A percentile compares a stretch with the other conserved stretches of the same genome.
phyloP scores from a whole-genome alignment of 495 filamentous ascomycete species.

The Lasiosphaeris hirsuta region DNA sequence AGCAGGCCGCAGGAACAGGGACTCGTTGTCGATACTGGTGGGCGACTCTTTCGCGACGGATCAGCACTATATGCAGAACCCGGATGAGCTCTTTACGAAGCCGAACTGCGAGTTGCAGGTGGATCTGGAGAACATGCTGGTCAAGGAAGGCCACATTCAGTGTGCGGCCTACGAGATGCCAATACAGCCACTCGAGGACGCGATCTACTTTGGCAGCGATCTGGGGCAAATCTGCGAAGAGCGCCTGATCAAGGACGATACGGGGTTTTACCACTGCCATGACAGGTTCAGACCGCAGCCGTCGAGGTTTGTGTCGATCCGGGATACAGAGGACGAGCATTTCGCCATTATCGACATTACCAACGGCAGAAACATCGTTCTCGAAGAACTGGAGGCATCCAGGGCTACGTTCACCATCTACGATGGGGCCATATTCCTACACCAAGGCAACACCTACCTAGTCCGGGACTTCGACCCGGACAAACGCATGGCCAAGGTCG shows the following conservation, averaged over 20 bases:
- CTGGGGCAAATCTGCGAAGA: slow-evolving; percentile 70
- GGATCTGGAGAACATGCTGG: slow-evolving; percentile 85
- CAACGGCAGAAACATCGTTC: slow-evolving; percentile 72
- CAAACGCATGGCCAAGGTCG: slow-evolving; percentile 63
- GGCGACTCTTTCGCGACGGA: slow-evolving; percentile 92
- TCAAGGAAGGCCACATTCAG: slow-evolving; percentile 90
- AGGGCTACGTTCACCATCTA: slow-evolving; percentile 95
- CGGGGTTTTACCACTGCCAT: slow-evolving; percentile 87
- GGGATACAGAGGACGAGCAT: slow-evolving; percentile 88
- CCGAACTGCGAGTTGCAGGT: slow-evolving; percentile 87
- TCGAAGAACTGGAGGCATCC: slow-evolving; percentile 95
- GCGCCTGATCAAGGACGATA: slow-evolving; percentile 66
- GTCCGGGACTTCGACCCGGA: slow-evolving; percentile 85
- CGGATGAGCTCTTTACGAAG: slow-evolving; percentile 91
- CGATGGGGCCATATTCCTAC: slow-evolving; percentile 95
- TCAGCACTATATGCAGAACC: slow-evolving; percentile 96
- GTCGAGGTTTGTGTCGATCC: slow-evolving; percentile 78
- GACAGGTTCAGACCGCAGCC: slow-evolving; percentile 84
- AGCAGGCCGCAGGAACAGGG: slow-evolving; percentile 88
- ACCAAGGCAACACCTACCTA: slow-evolving; percentile 89
- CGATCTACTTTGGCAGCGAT: slow-evolving; percentile 73
- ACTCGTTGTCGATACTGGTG: slow-evolving; percentile 86
- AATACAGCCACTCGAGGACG: slow-evolving; percentile 72
- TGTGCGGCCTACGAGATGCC: slow-evolving; percentile 96
- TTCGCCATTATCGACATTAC: slow-evolving; percentile 92